Evolutionary conservation across 2,329 filamentous ascomycete genomes (phyloP).

Genomic region (Xenosphaeropsis pyriputrescens): DNA sequence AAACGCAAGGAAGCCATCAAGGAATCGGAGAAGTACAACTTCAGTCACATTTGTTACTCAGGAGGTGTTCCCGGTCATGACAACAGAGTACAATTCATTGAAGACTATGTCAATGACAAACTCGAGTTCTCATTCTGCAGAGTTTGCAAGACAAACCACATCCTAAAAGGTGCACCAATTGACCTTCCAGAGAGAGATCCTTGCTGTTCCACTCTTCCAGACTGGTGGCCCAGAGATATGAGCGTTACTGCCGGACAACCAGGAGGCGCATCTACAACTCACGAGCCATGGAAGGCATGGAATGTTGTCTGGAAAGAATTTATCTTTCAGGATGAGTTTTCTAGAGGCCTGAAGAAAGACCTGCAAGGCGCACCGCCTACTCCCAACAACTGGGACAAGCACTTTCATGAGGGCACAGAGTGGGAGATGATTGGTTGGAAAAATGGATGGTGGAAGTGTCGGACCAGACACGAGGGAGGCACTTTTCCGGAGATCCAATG

Average conservation of each 20-base stretch:
- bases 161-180: constrained; percentile 8
- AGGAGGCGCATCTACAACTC: too few species aligned
- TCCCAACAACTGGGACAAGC: constrained; percentile 7
- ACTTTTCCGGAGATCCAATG: background rate
- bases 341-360: constrained; percentile 3
- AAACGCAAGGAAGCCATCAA: too few species aligned
- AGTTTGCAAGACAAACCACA: constrained; percentile 12
- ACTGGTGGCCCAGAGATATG: constrained; percentile 12
- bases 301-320: constrained; percentile 7
- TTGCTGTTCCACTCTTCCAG: constrained; percentile 12
- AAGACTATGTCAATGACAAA: background rate
- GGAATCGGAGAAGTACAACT: too few species aligned
- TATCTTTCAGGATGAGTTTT: constrained; percentile 5
- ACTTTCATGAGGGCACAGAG: constrained; percentile 11
- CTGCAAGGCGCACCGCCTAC: background rate
- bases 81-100: too few species aligned
- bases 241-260: background rate
- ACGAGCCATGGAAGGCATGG: constrained; percentile 9
- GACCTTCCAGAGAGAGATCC: constrained; percentile 12
- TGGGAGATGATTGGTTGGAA: constrained; percentile 9
- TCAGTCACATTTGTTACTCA: too few species aligned
- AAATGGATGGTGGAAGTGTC: constrained; percentile 13
- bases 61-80: too few species aligned
- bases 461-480: constrained; percentile 2
- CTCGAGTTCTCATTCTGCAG: constrained; percentile 8